Evolutionary conservation across 2,329 filamentous ascomycete genomes (phyloP).

Genomic region (Sarocladium brachiariae): DNA sequence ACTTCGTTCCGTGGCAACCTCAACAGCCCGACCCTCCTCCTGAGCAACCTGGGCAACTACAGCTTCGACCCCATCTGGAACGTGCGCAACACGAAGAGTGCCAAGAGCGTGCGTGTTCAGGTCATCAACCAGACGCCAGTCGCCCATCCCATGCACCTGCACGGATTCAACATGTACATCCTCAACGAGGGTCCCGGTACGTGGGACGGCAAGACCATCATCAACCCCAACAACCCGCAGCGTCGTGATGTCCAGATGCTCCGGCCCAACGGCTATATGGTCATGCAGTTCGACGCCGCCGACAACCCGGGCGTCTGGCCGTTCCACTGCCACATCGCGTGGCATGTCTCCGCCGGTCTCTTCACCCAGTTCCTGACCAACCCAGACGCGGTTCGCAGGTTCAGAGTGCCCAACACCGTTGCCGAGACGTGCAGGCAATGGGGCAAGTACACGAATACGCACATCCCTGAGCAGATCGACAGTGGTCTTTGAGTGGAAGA

Average conservation of each 20-base stretch:
- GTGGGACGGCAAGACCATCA: constrained; percentile 38
- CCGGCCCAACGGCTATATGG: constrained; percentile 36
- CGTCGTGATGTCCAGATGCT: constrained; percentile 46
- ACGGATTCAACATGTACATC: constrained; percentile 66
- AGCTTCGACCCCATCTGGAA: constrained; percentile 49
- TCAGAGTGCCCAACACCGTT: constrained; percentile 39
- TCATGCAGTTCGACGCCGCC: constrained; percentile 43
- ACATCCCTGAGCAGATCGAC: constrained; percentile 45
- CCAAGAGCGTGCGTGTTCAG: constrained; percentile 49
- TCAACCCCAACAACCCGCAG: constrained; percentile 39
- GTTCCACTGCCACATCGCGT: constrained; percentile 50
- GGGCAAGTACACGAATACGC: constrained; percentile 39
- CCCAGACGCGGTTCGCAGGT: constrained; percentile 30
- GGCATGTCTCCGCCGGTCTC: constrained; percentile 49
- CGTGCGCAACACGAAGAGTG: constrained; percentile 44
- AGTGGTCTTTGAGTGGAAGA: constrained; percentile 42
- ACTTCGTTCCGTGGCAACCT: constrained; percentile 48
- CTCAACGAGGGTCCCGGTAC: constrained; percentile 42
- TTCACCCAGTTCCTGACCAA: constrained; percentile 43
- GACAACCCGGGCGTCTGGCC: constrained; percentile 40
- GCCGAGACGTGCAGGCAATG: constrained; percentile 47
- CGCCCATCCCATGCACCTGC: constrained; percentile 59
- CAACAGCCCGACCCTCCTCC: constrained; percentile 51
- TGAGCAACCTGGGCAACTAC: constrained; percentile 42
- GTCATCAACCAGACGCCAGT: constrained; percentile 45